These are phyloP conservation scores for Backusella tarrabulga DNA, from an alignment of 192 early-diverging fungal genomes.

Conservation along the genomic window DNA sequence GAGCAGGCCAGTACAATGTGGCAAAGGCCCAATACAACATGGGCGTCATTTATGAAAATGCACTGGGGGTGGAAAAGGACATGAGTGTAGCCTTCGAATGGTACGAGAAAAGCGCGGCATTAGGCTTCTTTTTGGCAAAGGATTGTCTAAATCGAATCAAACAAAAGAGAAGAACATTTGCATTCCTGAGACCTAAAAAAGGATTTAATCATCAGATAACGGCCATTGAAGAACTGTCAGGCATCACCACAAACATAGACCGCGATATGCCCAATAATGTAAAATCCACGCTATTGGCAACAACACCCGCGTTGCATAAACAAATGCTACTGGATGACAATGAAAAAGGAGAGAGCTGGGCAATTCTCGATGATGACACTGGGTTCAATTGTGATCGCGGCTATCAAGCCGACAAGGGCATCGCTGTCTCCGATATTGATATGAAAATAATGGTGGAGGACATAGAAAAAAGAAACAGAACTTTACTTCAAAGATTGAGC, in stretches of 20 bases:
- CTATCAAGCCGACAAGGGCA: background rate
- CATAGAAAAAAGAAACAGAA: background rate
- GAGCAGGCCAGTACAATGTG: background rate
- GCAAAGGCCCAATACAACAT: background rate
- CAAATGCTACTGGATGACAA: background rate
- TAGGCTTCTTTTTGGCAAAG: background rate
- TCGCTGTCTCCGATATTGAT: background rate
- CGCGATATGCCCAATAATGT: background rate
- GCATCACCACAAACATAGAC: background rate
- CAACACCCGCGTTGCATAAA: background rate
- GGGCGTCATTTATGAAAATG: background rate
- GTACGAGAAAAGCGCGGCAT: background rate
- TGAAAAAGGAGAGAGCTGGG: background rate
- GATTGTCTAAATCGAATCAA: background rate
- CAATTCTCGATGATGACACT: background rate
- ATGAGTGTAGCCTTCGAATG: background rate
- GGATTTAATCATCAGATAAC: background rate
- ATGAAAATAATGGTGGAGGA: background rate
- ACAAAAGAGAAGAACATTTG: background rate
- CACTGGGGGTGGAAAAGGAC: background rate
- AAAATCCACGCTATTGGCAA: background rate
- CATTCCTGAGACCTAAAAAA: background rate
- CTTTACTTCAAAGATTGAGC: background rate
- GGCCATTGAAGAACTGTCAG: background rate
- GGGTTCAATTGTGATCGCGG: background rate